Base-by-base conservation (phyloP, 129 eudicot genomes). In the Centaurea solstitialis region DNA sequence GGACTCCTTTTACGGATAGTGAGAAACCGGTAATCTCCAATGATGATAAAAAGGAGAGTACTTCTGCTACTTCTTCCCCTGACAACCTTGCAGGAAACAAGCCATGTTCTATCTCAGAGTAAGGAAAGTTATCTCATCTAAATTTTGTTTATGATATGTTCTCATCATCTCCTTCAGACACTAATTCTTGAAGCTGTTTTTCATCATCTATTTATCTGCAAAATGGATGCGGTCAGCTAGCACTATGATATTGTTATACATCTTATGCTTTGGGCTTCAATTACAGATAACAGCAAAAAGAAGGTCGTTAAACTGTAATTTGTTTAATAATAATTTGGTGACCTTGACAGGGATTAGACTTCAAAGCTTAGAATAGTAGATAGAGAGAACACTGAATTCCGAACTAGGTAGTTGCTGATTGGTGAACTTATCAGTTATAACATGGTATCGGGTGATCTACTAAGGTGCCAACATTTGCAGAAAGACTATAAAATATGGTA, bases 51-150 rank as follows among this genome's bases (percentile, higher is more conserved):
- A 74, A 37, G 24, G 80, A 77, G 10, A 78, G 69, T 23, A 84
- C 35, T 66, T 68, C 89, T 87, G 79, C 86, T 37, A 61, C 80
- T 30, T 41, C 84, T 43, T 65, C 85, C 40, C 79, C 85, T 38
- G 47, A 28, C 73, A 18, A 45, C 47, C 68, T 64, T 64, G 30
- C 30, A 3, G 87, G 79, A 68, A 74, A 81, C 45, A 23, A 50
- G 10, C 17, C 83, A 38, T 28, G 80, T 78, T 73, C 41, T 72
- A 39, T 66, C 50, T 72, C 85, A 23, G 89, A 72, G 97, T 92
- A 88, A 43, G 91, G 37, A 72, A 47, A 12, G 3, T 74, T 73
- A 21, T 47, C 40, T 71, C 50, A 33, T 61, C 77, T 65, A 22
- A 7, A 21, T 81, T 12, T 74, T 41, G 7, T 41, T 26, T 41